Conservation (phyloP, 2,329 filamentous ascomycete genomes). For the Domatiomyces globalis region DNA sequence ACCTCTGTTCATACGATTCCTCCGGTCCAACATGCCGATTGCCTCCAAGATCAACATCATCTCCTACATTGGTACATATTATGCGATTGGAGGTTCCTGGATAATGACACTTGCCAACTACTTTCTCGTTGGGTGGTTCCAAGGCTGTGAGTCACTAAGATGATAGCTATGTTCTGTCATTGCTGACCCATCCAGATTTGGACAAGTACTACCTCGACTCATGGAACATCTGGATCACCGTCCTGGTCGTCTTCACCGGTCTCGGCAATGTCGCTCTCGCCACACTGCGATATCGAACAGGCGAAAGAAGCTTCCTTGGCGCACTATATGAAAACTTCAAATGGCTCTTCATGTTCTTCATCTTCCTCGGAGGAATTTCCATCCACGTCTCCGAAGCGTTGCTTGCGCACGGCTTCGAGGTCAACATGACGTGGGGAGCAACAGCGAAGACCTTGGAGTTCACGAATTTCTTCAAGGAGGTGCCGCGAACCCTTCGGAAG, state of each 20-base stretch:
- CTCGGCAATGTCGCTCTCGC: constrained; percentile 49
- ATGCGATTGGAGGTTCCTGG: constrained; percentile 54
- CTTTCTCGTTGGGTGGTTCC: constrained; percentile 57
- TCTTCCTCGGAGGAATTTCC: constrained; percentile 70
- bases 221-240: constrained; percentile 46
- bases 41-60: constrained; percentile 57
- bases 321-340: constrained; percentile 45
- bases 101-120: constrained; percentile 57
- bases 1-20: constrained; percentile 59
- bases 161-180: constrained; percentile 51
- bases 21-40: constrained; percentile 47
- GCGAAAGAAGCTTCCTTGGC: constrained; percentile 37
- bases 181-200: constrained; percentile 36
- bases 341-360: constrained; percentile 49
- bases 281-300: constrained; percentile 47
- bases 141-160: constrained; percentile 35
- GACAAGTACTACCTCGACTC: constrained; percentile 55
- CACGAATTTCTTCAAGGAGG: constrained; percentile 73
- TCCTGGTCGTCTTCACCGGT: constrained; percentile 52
- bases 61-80: constrained; percentile 58
- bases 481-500: constrained; percentile 61
- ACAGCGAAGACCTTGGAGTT: constrained; percentile 60
- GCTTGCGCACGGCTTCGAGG: constrained; percentile 68
- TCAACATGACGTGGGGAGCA: constrained; percentile 70
- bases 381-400: constrained; percentile 70